Evolutionary conservation across 345 rosid genomes (phyloP), one percentile per base, ranked within the genome.

Genomic region (Bretschneidera sinensis): DNA sequence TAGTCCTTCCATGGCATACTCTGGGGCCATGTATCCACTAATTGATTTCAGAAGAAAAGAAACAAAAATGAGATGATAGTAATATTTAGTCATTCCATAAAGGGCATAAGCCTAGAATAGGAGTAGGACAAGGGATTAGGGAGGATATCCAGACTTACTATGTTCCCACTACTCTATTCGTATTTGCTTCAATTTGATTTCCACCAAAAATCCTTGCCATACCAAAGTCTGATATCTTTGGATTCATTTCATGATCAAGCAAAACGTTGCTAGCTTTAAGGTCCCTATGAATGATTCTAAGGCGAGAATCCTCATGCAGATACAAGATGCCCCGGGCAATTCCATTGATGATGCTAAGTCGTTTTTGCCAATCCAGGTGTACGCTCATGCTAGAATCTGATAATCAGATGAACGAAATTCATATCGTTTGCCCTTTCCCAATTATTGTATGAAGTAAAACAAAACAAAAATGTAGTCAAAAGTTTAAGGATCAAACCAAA

Each of bases 1-100:
- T 1, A 64, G 25, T 17, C 83, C 81, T 10, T 65, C 70, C 78
- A 70, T 70, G 9, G 71, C 80, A 17, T 73, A 79, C 20, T 79
- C 80, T 2, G 79, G 74, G 5, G 78, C 69, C 78, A 79, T 60
- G 35, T 76, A 79, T 51, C 76, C 78, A 34, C 74, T 76, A 8
- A 43, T 55, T 47, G 15, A 11, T 0, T 48, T 48, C 23, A 18
- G 33, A 34, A 13, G 16, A 33, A 31, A 9, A 21, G 31, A 31
- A 39, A 39, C 45, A 39, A 39, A 39, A 11, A 5, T 1, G 45
- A 39, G 1, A 9, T 39, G 45, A 13, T 39, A 11, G 15, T n/a
- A n/a, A n/a, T n/a, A n/a, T n/a, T n/a, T n/a, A n/a, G n/a, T n/a
- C n/a, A n/a, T n/a, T n/a, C n/a, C 45, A 39, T 39, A 7, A 39